These are phyloP conservation scores for Lactarius tabidus DNA, from an alignment of 768 basidiomycete genomes.

Conservation along the genomic window DNA sequence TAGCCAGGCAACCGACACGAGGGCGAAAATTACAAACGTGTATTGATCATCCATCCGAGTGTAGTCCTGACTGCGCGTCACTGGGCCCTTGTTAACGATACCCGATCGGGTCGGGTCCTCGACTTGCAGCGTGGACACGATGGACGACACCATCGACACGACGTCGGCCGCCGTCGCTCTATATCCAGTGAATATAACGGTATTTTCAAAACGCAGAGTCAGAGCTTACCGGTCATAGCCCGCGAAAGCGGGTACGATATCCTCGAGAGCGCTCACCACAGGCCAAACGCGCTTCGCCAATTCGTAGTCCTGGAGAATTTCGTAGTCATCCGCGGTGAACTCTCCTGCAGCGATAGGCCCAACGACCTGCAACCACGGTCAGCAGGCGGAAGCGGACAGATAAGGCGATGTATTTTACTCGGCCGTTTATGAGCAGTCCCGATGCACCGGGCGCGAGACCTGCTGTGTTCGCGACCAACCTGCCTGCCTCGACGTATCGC, in stretches of 20 bases:
- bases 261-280: constrained; percentile 60
- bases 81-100: constrained; percentile 61
- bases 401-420: constrained; percentile 47
- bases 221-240: constrained; percentile 9
- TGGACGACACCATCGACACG: constrained; percentile 62
- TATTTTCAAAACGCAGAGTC: not conserved
- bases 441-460: constrained; percentile 56
- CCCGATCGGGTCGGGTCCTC: constrained; percentile 72
- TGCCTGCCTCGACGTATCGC: constrained; percentile 43
- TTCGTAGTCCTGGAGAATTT: constrained; percentile 70
- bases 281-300: constrained; percentile 63
- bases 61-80: constrained; percentile 60
- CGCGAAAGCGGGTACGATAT: constrained; percentile 38
- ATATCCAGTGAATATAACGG: not conserved
- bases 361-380: constrained; percentile 51
- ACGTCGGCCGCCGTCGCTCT: constrained; percentile 58
- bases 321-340: constrained; percentile 71
- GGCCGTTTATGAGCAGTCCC: constrained; percentile 75
- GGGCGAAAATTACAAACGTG: constrained; percentile 47
- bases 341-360: constrained; percentile 60
- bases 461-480: constrained; percentile 50
- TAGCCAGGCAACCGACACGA: constrained; percentile 1
- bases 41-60: constrained; percentile 53
- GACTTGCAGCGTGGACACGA: constrained; percentile 64
- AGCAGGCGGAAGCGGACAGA: not conserved